Conservation (phyloP, 31 red algal species). For the Odonthalia washingtoniensis region DNA sequence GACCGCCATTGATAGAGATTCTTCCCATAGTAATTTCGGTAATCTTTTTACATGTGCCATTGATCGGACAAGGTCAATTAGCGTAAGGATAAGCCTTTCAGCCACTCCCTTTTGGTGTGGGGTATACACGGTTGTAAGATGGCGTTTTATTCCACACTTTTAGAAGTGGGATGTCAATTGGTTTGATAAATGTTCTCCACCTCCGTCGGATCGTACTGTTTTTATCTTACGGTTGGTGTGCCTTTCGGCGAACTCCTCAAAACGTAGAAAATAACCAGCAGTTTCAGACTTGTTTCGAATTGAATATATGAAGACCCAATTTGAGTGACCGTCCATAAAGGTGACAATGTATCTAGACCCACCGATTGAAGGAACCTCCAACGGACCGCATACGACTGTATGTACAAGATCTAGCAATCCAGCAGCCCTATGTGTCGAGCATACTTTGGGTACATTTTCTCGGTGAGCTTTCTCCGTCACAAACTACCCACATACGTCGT, state of each 20-base stretch:
- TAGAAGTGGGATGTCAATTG: neutral
- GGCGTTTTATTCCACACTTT: neutral
- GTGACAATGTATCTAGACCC: neutral
- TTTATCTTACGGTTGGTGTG: neutral
- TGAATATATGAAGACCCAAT: neutral
- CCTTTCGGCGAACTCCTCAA: neutral
- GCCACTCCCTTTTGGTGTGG: slow-evolving; percentile 22
- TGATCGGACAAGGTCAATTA: slow-evolving; percentile 19
- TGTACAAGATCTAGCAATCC: neutral
- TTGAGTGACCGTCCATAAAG: neutral
- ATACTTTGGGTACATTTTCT: neutral
- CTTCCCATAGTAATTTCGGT: slow-evolving; percentile 15
- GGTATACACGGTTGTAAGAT: slow-evolving; percentile 13
- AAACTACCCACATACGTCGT: neutral
- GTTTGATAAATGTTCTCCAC: neutral
- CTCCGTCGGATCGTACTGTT: neutral
- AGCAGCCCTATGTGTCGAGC: neutral
- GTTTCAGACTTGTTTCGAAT: neutral
- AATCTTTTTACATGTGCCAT: neutral
- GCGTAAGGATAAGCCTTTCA: slow-evolving; percentile 8
- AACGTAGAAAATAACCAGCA: neutral
- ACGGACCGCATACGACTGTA: neutral
- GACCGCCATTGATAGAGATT: neutral
- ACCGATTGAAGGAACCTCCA: neutral
- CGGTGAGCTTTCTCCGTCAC: neutral